These are phyloP conservation scores for Cutaneotrichosporon daszewskae DNA, from an alignment of 1,284 basidiomycete species.

Conservation along the genomic window DNA sequence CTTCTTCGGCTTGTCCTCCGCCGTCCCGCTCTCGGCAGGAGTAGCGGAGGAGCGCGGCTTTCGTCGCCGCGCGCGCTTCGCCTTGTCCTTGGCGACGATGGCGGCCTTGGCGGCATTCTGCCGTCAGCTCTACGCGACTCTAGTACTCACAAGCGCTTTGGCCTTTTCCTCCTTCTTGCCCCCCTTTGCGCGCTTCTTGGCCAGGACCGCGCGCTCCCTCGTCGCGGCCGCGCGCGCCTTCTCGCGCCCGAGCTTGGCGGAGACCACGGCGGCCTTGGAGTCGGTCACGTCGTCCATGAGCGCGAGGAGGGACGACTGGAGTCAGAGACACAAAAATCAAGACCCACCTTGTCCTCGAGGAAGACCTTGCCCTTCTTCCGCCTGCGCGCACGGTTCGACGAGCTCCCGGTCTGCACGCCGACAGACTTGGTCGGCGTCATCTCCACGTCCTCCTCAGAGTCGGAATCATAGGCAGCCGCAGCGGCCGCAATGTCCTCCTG, in stretches of 20 bases:
- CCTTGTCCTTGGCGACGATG: conserved; percentile 1
- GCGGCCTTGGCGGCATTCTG: conserved; percentile 6
- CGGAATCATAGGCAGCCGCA: too few relatives aligned
- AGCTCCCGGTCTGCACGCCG: too few relatives aligned
- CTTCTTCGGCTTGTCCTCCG: too few relatives aligned
- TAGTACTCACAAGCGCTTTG: conserved; percentile 25
- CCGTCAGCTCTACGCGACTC: background rate
- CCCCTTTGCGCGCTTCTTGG: conserved; percentile 7
- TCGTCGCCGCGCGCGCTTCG: background rate
- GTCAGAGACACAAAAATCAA: too few relatives aligned
- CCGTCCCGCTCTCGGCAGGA: background rate
- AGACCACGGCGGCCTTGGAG: conserved; percentile 19
- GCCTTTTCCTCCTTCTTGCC: conserved; percentile 21
- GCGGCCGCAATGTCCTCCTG: too few relatives aligned
- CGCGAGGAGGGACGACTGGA: conserved; percentile 14
- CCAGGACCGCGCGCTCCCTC: background rate
- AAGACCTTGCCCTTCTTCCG: conserved; percentile 41
- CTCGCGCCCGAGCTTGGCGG: conserved; percentile 17
- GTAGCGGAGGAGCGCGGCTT: background rate
- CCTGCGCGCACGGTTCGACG: conserved; percentile 18
- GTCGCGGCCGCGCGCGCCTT: conserved; percentile 6
- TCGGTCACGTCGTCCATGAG: conserved; percentile 27
- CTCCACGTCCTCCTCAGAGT: too few relatives aligned
- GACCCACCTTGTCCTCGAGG: conserved; percentile 41
- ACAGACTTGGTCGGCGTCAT: too few relatives aligned